These are phyloP conservation scores for Cladosporium cucumerinum DNA, from an alignment of 2,329 filamentous ascomycete genomes.

Conservation along the genomic window DNA sequence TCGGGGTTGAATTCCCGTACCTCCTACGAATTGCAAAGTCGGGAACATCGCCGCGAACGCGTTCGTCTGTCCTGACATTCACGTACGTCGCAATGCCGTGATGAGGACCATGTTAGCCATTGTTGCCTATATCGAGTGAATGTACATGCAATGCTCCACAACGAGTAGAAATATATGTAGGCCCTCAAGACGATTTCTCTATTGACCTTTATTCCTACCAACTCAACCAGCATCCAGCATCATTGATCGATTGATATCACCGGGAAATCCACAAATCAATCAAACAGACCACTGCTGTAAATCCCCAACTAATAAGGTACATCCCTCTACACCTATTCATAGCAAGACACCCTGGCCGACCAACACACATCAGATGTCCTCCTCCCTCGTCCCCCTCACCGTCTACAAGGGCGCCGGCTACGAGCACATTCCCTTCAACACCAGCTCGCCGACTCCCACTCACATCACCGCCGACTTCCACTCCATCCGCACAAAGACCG, in stretches of 20 bases:
- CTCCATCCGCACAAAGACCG: constrained; percentile 23
- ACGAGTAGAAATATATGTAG: not conserved
- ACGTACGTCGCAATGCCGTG: not conserved
- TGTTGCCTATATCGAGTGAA: not conserved
- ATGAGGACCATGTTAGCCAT: not conserved
- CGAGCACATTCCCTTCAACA: constrained; percentile 22
- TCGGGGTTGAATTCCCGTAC: not conserved
- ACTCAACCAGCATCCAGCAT: not conserved
- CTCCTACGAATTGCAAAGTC: not conserved
- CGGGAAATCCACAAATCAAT: no score
- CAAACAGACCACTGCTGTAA: no score
- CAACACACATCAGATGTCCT: not conserved
- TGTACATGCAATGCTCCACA: not conserved
- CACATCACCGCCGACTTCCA: constrained; percentile 25
- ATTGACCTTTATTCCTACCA: not conserved
- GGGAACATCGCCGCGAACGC: constrained; percentile 5
- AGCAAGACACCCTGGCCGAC: no score
- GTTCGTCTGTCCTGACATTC: not conserved
- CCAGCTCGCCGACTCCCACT: constrained; percentile 12
- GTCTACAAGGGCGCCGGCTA: constrained; percentile 24
- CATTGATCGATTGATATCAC: not conserved
- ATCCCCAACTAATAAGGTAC: no score
- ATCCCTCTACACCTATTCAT: not conserved
- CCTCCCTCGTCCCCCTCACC: constrained; percentile 21
- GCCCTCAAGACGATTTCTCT: not conserved